Conservation (phyloP, 2,329 filamentous ascomycete species). For the Exophiala sp. region DNA sequence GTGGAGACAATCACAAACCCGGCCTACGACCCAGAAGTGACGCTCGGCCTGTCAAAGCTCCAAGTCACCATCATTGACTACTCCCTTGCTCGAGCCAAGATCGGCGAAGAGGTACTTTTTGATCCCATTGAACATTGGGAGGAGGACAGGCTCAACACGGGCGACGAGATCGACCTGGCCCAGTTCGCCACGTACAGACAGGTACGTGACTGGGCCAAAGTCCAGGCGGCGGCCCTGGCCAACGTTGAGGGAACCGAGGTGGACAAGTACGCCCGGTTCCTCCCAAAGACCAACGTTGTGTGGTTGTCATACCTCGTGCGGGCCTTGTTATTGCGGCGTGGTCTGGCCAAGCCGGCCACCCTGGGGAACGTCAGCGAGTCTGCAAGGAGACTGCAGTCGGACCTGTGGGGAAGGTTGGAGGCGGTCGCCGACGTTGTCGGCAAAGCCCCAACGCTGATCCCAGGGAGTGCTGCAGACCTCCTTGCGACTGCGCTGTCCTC, state of each 20-base stretch:
- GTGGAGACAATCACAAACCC: conserved; percentile 33
- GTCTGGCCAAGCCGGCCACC: not conserved
- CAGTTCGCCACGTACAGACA: conserved; percentile 18
- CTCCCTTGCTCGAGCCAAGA: conserved; percentile 60
- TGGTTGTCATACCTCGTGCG: conserved; percentile 62
- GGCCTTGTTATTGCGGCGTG: conserved; percentile 44
- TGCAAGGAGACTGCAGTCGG: conserved; percentile 21
- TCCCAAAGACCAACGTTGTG: conserved; percentile 60
- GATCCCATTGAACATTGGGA: conserved; percentile 19
- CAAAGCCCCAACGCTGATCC: conserved; percentile 8
- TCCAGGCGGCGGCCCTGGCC: conserved; percentile 26
- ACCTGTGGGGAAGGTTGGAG: conserved; percentile 21
- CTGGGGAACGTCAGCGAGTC: conserved; percentile 9
- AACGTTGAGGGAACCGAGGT: conserved; percentile 32
- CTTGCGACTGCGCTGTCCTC: conserved; percentile 16
- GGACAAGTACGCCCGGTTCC: conserved; percentile 52
- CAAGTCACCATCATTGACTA: conserved; percentile 67
- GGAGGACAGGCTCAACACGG: conserved; percentile 8
- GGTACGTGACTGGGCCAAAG: conserved; percentile 15
- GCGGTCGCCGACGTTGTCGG: conserved; percentile 16
- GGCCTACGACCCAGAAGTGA: conserved; percentile 32
- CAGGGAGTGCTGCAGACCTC: conserved; percentile 19
- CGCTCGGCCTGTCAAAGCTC: conserved; percentile 52
- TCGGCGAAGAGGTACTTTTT: conserved; percentile 31
- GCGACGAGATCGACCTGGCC: conserved; percentile 8